These are phyloP conservation scores for Vairimorpha necatrix DNA, from an alignment of 371 early-diverging fungal genomes.

Conservation along the genomic window DNA sequence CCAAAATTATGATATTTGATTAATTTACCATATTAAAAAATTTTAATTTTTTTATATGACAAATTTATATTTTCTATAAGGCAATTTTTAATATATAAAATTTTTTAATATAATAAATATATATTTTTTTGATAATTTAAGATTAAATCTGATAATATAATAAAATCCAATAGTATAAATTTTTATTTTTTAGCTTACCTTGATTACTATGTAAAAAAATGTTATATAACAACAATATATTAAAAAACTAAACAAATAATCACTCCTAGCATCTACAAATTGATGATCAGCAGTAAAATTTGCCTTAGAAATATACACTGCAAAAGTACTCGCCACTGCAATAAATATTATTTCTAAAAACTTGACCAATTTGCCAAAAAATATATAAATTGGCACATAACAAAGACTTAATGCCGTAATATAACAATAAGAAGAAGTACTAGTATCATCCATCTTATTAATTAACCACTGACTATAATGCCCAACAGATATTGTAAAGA, in stretches of 20 bases:
- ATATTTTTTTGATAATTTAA: too few relatives aligned
- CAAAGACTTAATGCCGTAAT: background rate
- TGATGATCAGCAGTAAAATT: background rate
- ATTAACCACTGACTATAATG: background rate
- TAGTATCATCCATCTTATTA: slow-evolving; percentile 8
- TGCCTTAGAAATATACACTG: background rate
- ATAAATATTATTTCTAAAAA: too few relatives aligned
- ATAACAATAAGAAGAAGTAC: slow-evolving; percentile 10
- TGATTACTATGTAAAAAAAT: background rate
- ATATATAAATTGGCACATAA: slow-evolving; percentile 5
- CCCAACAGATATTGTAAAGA: background rate
- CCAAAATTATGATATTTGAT: too few relatives aligned
- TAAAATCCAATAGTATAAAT: too few relatives aligned
- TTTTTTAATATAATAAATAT: too few relatives aligned
- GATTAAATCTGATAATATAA: too few relatives aligned
- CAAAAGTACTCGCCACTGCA: background rate
- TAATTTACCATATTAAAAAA: too few relatives aligned
- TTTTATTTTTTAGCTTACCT: background rate
- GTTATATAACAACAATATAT: background rate
- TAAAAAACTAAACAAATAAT: background rate
- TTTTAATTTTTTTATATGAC: too few relatives aligned
- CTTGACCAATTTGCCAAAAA: too few relatives aligned
- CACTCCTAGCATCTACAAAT: background rate
- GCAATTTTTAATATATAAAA: too few relatives aligned
- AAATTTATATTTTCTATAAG: too few relatives aligned